Evolutionary conservation across 305 asterid genomes (phyloP).

Genomic region (Rubia balearica): DNA sequence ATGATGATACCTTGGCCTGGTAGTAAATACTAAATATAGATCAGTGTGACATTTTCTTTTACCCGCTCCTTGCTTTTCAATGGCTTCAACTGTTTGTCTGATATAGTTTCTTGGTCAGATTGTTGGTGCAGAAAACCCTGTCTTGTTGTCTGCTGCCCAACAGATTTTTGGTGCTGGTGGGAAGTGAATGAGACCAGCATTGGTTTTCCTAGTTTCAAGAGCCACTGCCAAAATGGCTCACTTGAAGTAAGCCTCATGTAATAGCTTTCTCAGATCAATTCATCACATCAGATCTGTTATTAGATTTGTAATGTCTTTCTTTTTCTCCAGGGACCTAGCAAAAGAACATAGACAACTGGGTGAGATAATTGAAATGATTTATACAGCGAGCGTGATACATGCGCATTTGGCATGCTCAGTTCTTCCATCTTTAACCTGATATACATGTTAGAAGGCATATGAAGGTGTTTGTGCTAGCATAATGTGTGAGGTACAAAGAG

Average conservation of each 20-base stretch:
- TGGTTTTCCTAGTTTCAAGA: slow-evolving; percentile 80
- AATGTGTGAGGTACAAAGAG: slow-evolving; percentile 86
- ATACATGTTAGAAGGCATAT: neutral
- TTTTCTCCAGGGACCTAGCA: slow-evolving; percentile 63
- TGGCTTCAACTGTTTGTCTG: slow-evolving; percentile 19
- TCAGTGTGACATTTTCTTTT: neutral
- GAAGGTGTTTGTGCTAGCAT: neutral
- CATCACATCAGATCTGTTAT: neutral
- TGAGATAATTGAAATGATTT: slow-evolving; percentile 98
- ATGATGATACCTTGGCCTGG: neutral
- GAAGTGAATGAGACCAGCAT: slow-evolving; percentile 92
- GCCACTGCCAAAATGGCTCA: slow-evolving; percentile 79
- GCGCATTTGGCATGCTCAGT: slow-evolving; percentile 10
- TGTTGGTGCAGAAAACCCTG: slow-evolving; percentile 97
- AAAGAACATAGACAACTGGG: slow-evolving; percentile 85
- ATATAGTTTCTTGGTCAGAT: slow-evolving; percentile 42
- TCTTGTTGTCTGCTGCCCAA: slow-evolving; percentile 91
- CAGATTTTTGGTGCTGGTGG: slow-evolving; percentile 99
- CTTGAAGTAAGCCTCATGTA: slow-evolving; percentile 46
- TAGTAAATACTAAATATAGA: neutral
- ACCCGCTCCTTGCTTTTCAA: neutral
- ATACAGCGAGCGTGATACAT: slow-evolving; percentile 94
- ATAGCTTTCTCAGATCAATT: slow-evolving; percentile 8
- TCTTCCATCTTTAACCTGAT: neutral
- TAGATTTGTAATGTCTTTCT: slow-evolving; percentile 9